Conservation (phyloP, 2,329 filamentous ascomycete genomes). For the Aureobasidium zeae region DNA sequence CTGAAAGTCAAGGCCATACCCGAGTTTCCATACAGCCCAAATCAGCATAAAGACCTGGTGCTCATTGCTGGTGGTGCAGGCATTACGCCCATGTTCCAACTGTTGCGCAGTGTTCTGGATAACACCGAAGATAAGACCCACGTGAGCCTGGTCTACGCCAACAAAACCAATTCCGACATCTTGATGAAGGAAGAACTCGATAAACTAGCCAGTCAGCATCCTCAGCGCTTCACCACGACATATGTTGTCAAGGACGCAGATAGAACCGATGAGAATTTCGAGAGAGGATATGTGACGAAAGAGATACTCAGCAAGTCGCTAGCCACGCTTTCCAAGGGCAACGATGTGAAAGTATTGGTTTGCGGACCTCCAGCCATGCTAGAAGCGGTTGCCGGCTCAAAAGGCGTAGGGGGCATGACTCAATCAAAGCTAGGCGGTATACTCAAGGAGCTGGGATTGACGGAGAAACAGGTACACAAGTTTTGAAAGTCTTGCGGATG, state of each 20-base stretch:
- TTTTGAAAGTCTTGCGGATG: slow-evolving; percentile 42
- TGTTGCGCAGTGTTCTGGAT: slow-evolving; percentile 51
- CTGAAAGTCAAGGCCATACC: slow-evolving; percentile 51
- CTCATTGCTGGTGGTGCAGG: slow-evolving; percentile 63
- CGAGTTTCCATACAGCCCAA: slow-evolving; percentile 40
- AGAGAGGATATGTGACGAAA: slow-evolving; percentile 50
- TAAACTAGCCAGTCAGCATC: slow-evolving; percentile 40
- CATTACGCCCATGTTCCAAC: slow-evolving; percentile 61
- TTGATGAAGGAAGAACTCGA: slow-evolving; percentile 49
- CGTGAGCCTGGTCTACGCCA: slow-evolving; percentile 57
- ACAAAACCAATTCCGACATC: slow-evolving; percentile 55
- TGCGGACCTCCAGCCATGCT: slow-evolving; percentile 64
- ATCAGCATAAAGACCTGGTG: slow-evolving; percentile 41
- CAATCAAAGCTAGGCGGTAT: slow-evolving; percentile 38
- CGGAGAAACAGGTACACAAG: slow-evolving; percentile 48
- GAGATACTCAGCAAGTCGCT: slow-evolving; percentile 46
- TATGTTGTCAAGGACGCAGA: slow-evolving; percentile 48
- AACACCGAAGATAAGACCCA: slow-evolving; percentile 54
- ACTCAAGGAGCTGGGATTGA: slow-evolving; percentile 49
- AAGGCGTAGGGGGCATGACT: slow-evolving; percentile 28
- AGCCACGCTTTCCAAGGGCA: slow-evolving; percentile 26
- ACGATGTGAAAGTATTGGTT: slow-evolving; percentile 53
- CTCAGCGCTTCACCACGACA: slow-evolving; percentile 47
- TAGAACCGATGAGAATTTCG: slow-evolving; percentile 28
- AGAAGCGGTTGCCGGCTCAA: slow-evolving; percentile 43